These are phyloP conservation scores for Penicillium hesseltinei DNA, from an alignment of 2,329 filamentous ascomycete genomes.

Conservation along the genomic window DNA sequence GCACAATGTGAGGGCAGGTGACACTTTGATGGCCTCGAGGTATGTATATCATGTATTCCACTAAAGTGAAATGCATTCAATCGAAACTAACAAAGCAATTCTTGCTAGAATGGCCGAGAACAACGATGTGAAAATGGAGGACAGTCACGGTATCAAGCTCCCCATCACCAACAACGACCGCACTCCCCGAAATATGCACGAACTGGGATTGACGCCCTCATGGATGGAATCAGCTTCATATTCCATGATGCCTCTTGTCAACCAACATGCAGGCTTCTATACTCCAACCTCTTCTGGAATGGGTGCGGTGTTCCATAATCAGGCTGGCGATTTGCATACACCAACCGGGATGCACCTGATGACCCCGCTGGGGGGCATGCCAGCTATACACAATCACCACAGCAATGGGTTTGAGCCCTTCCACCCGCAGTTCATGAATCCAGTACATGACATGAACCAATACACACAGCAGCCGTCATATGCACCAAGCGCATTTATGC, in stretches of 20 bases:
- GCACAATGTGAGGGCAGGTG: background rate
- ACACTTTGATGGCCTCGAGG: slow-evolving; percentile 27
- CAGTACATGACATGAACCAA: slow-evolving; percentile 67
- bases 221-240: slow-evolving; percentile 83
- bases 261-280: slow-evolving; percentile 79
- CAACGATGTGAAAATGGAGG: slow-evolving; percentile 47
- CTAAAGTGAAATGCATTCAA: background rate
- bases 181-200: slow-evolving; percentile 74
- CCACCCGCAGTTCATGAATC: slow-evolving; percentile 54
- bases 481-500: slow-evolving; percentile 75
- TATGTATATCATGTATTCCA: slow-evolving; percentile 11
- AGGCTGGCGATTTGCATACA: slow-evolving; percentile 84
- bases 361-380: slow-evolving; percentile 74
- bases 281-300: slow-evolving; percentile 80
- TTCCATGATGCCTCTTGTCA: slow-evolving; percentile 74
- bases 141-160: slow-evolving; percentile 61
- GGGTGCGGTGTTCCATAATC: slow-evolving; percentile 73
- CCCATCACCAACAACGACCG: slow-evolving; percentile 59
- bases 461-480: slow-evolving; percentile 65
- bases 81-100: background rate
- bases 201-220: slow-evolving; percentile 88
- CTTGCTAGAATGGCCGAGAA: background rate
- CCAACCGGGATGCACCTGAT: slow-evolving; percentile 71
- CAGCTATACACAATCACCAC: slow-evolving; percentile 61
- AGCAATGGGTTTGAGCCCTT: slow-evolving; percentile 61